phyloP scores from a whole-genome alignment of 2,329 filamentous ascomycete species.

The Colletotrichum sp. region DNA sequence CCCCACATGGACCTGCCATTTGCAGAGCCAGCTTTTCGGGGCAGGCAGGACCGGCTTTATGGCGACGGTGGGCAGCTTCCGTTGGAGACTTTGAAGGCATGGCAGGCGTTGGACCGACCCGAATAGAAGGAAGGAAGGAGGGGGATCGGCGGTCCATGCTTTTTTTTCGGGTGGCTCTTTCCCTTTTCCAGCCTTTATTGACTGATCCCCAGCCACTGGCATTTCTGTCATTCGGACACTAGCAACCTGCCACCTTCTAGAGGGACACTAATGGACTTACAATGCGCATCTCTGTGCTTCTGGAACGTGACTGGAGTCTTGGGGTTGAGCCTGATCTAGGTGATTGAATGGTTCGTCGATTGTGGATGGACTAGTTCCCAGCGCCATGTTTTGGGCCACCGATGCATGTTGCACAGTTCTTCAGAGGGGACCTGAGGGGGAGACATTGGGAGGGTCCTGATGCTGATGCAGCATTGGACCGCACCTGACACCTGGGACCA shows the following conservation, averaged over 20 bases:
- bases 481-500: neutral
- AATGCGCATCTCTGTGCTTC: neutral
- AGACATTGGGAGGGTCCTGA: neutral
- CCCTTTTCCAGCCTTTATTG: neutral
- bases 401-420: neutral
- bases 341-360: neutral
- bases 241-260: neutral
- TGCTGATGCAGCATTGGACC: neutral
- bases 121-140: neutral
- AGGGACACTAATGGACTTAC: neutral
- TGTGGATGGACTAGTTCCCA: neutral
- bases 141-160: constrained; percentile 18
- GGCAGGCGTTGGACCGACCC: neutral
- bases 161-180: neutral
- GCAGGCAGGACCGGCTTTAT: neutral
- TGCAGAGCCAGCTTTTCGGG: neutral
- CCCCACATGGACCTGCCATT: neutral
- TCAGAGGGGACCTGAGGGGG: neutral
- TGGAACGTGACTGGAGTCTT: neutral
- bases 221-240: neutral
- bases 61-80: neutral
- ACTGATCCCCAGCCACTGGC: neutral
- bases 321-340: neutral
- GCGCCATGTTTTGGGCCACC: neutral
- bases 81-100: neutral